phyloP scores from a whole-genome alignment of 2,329 filamentous ascomycete genomes.

The Colletotrichum lentis region DNA sequence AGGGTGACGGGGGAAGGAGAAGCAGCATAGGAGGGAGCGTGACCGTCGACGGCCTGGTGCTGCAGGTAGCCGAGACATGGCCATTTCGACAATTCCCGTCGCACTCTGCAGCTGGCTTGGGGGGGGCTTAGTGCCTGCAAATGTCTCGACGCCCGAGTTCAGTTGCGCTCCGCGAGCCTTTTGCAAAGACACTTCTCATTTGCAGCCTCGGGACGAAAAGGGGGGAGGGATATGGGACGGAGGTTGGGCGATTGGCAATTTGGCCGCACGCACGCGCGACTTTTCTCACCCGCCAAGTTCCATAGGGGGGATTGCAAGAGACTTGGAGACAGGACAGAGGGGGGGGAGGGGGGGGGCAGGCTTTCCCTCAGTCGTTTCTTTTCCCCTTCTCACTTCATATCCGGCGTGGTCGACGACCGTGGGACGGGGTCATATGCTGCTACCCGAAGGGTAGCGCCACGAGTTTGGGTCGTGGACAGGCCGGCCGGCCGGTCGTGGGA shows the following conservation, averaged over 20 bases:
- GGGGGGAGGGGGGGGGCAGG: not conserved
- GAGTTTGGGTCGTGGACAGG: constrained; percentile 10
- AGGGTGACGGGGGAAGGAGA: not conserved
- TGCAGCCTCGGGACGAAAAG: not conserved
- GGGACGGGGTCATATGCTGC: constrained; percentile 12
- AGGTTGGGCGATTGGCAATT: not conserved
- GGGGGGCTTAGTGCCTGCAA: not conserved
- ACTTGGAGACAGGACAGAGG: not conserved
- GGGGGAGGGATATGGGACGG: not conserved
- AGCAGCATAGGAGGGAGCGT: not conserved
- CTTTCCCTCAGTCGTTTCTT: constrained; percentile 4
- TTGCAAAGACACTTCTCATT: not conserved
- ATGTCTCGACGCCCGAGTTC: not conserved
- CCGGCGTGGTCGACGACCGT: constrained; percentile 12
- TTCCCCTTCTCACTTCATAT: not conserved
- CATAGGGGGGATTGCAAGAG: constrained; percentile 15
- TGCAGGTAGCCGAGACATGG: constrained; percentile 37
- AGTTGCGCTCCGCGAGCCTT: not conserved
- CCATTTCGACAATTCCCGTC: constrained; percentile 13
- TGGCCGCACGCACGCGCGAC: constrained; percentile 13
- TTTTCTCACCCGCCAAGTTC: constrained; percentile 17
- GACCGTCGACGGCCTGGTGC: not conserved
- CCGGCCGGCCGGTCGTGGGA: not conserved
- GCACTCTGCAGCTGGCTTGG: constrained; percentile 3
- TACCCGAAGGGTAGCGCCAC: constrained; percentile 26